phyloP scores from a whole-genome alignment of 768 basidiomycete genomes.

The Brasilioporus rufonigricans region DNA sequence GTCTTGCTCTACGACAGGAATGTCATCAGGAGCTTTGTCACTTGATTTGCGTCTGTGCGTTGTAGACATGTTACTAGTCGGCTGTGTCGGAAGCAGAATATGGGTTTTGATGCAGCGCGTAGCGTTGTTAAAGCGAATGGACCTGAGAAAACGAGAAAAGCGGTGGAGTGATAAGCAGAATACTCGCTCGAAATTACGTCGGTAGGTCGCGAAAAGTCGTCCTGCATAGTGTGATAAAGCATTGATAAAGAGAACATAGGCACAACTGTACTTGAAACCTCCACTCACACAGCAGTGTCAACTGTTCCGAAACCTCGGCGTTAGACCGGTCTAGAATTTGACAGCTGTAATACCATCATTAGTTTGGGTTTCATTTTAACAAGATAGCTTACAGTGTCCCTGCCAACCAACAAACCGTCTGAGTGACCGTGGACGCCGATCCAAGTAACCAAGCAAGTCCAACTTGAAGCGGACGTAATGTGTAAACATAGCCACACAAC shows the following conservation, averaged over 20 bases:
- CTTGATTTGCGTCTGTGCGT: constrained; percentile 48
- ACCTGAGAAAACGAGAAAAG: background rate
- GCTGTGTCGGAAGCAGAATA: background rate
- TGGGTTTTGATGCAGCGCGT: background rate
- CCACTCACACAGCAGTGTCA: constrained; percentile 1
- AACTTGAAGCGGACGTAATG: no score
- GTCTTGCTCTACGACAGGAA: constrained; percentile 9
- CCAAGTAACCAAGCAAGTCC: no score
- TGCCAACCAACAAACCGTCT: no score
- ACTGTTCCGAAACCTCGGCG: background rate
- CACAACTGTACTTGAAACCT: background rate
- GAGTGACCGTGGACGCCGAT: no score
- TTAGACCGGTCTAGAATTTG: constrained; percentile 8
- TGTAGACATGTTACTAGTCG: constrained; percentile 11
- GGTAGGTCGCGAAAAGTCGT: background rate
- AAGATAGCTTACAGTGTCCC: no score
- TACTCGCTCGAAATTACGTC: background rate
- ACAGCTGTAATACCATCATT: constrained; percentile 9
- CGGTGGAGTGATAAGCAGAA: no score
- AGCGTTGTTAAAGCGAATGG: background rate
- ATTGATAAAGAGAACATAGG: no score
- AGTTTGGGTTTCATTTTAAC: constrained; percentile 1
- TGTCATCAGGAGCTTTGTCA: constrained; percentile 37
- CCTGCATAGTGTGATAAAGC: constrained; percentile 8
- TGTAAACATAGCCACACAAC: no score